These are phyloP conservation scores for Amanita rubescens DNA, from an alignment of 768 basidiomycete species.

Conservation along the genomic window DNA sequence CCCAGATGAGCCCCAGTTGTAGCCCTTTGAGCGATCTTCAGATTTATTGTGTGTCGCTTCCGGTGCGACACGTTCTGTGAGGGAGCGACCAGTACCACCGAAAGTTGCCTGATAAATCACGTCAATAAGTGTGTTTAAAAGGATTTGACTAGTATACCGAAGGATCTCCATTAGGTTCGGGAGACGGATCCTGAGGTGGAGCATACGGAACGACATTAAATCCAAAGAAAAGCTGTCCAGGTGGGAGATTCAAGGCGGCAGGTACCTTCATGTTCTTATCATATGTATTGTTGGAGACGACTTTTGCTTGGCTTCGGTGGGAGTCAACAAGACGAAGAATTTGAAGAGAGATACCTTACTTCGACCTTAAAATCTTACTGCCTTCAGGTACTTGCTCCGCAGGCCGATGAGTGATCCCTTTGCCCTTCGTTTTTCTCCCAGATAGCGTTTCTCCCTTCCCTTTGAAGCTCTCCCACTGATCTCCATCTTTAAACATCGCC, in stretches of 20 bases:
- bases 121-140: slow-evolving; percentile 5
- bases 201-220: slow-evolving; percentile 73
- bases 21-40: slow-evolving; percentile 34
- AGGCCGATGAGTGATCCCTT: slow-evolving; percentile 80
- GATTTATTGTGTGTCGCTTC: background rate
- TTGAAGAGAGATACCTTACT: slow-evolving; percentile 44
- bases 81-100: slow-evolving; percentile 57
- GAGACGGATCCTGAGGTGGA: slow-evolving; percentile 34
- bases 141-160: slow-evolving; percentile 9
- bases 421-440: slow-evolving; percentile 92
- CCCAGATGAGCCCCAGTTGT: slow-evolving; percentile 39
- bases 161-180: slow-evolving; percentile 24
- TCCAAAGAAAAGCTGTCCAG: slow-evolving; percentile 95
- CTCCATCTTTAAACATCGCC: slow-evolving; percentile 65
- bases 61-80: slow-evolving; percentile 44
- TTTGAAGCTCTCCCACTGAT: slow-evolving; percentile 93
- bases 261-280: slow-evolving; percentile 76
- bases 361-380: slow-evolving; percentile 87
- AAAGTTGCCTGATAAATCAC: slow-evolving; percentile 43
- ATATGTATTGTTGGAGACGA: slow-evolving; percentile 76
- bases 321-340: slow-evolving; percentile 4
- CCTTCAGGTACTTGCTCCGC: slow-evolving; percentile 70
- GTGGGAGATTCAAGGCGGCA: slow-evolving; percentile 83
- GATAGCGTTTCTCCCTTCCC: slow-evolving; percentile 88
- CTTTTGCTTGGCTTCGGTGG: slow-evolving; percentile 59